Conservation (phyloP, 2,329 filamentous ascomycete genomes). For the Esteya vermicola region DNA sequence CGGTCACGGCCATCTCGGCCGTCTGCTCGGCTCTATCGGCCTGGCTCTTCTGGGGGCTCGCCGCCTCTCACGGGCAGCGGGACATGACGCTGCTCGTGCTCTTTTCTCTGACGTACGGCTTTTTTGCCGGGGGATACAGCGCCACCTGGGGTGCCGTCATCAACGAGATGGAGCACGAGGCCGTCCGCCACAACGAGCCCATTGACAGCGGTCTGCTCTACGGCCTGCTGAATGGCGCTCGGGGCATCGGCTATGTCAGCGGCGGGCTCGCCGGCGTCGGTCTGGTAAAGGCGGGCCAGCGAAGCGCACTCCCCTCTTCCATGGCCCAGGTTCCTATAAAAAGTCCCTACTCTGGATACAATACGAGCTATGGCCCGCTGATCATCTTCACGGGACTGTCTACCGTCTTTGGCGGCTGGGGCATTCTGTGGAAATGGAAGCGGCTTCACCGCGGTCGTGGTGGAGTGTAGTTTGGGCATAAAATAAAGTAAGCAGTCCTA, state of each 20-base stretch:
- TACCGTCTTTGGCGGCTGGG: slow-evolving; percentile 1
- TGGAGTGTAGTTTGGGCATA: no score
- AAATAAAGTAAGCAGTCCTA: no score
- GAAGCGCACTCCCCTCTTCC: no score
- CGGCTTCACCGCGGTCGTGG: no score
- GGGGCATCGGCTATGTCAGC: slow-evolving; percentile 1
- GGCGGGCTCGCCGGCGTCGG: slow-evolving; percentile 1
- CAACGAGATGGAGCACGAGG: slow-evolving; percentile 2
- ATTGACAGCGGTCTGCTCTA: slow-evolving; percentile 3
- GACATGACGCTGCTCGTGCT: slow-evolving; percentile 1
- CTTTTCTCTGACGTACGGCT: slow-evolving; percentile 3
- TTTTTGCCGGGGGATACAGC: slow-evolving; percentile 4
- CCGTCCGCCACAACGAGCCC: slow-evolving; percentile 1
- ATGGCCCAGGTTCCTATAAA: no score
- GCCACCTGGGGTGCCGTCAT: slow-evolving; percentile 3
- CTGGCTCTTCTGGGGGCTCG: slow-evolving; percentile 2
- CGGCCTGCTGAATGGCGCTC: slow-evolving; percentile 3
- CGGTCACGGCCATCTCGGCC: neutral
- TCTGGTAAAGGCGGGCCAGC: neutral
- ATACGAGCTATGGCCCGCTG: neutral
- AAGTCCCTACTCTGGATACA: neutral
- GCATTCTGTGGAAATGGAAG: neutral
- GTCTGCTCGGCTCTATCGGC: neutral
- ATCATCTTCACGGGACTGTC: slow-evolving; percentile 3
- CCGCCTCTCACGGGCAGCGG: neutral